Evolutionary conservation across 23 red algal genomes (phyloP).

Genomic region (Gracilaria gracilis): DNA sequence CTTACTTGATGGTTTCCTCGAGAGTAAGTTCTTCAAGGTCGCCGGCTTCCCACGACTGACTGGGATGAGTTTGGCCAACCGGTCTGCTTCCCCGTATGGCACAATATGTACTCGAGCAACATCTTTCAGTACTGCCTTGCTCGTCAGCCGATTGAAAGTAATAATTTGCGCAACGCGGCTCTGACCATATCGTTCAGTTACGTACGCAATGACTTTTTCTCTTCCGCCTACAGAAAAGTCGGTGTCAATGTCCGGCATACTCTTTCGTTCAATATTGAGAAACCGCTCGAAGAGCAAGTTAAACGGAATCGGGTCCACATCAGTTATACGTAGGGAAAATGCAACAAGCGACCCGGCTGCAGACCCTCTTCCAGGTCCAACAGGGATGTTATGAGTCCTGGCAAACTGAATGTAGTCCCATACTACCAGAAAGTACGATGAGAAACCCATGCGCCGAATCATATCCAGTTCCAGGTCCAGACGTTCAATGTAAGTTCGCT

Average conservation of each 20-base stretch:
- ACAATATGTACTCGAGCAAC: conserved; percentile 89
- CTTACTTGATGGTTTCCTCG: conserved; percentile 46
- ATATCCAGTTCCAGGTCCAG: conserved; percentile 89
- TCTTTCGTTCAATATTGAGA: conserved; percentile 90
- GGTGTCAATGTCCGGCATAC: conserved; percentile 96
- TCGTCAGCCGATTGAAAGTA: conserved; percentile 92
- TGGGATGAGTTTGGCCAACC: conserved; percentile 87
- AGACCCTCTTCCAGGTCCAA: conserved; percentile 97
- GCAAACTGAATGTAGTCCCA: conserved; percentile 95
- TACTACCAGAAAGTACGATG: conserved; percentile 96
- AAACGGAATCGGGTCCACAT: conserved; percentile 91
- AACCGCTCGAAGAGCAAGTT: conserved; percentile 97
- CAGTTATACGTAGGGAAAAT: conserved; percentile 89
- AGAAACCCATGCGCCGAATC: conserved; percentile 85
- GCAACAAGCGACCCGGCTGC: conserved; percentile 97
- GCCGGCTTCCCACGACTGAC: conserved; percentile 90
- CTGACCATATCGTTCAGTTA: conserved; percentile 79
- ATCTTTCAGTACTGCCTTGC: conserved; percentile 91
- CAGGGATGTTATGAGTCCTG: conserved; percentile 73
- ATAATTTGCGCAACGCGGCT: conserved; percentile 95
- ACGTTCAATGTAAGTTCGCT: conserved; percentile 74
- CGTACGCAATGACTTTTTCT: conserved; percentile 90
- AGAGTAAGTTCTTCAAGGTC: conserved; percentile 69
- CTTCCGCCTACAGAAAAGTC: conserved; percentile 92
- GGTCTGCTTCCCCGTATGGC: conserved; percentile 84